phyloP scores from a whole-genome alignment of 331 rosid species.

The Malus hybrid region DNA sequence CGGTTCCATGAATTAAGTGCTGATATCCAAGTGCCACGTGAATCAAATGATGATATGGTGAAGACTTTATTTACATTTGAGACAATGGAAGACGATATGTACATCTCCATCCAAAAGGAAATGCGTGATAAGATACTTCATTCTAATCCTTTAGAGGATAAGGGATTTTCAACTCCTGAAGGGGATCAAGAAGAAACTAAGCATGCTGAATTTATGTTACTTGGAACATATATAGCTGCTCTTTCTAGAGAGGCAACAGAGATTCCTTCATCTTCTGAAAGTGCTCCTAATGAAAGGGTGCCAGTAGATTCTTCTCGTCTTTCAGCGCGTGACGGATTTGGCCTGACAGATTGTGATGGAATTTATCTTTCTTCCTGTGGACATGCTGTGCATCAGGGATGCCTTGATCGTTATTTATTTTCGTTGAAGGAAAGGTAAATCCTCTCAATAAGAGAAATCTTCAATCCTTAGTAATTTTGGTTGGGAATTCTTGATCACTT shows the following conservation, averaged over 20 bases:
- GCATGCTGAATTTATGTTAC: conserved; percentile 50
- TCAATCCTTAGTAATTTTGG: background rate
- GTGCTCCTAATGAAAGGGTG: conserved; percentile 27
- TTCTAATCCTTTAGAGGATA: conserved; percentile 25
- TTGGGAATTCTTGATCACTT: background rate
- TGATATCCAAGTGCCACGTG: conserved; percentile 38
- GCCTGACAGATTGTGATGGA: conserved; percentile 83
- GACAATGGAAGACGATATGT: conserved; percentile 63
- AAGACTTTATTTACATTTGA: conserved; percentile 35
- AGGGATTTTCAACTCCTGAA: conserved; percentile 19
- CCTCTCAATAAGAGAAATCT: background rate
- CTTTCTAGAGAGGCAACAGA: conserved; percentile 42
- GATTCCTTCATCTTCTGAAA: conserved; percentile 52
- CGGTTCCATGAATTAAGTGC: conserved; percentile 45
- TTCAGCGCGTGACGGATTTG: conserved; percentile 53
- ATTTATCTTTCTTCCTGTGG: conserved; percentile 94
- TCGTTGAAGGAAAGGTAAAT: conserved; percentile 84
- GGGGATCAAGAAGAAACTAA: conserved; percentile 24
- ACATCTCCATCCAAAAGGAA: conserved; percentile 47
- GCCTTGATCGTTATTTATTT: conserved; percentile 79
- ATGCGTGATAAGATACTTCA: conserved; percentile 22
- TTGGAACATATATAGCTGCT: conserved; percentile 64
- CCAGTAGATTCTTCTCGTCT: conserved; percentile 39
- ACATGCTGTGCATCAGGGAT: conserved; percentile 94
- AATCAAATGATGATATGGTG: conserved; percentile 33